Evolutionary conservation across 768 basidiomycete species (phyloP), one percentile per base, ranked within the genome.

Genomic region (Termitomyces eurrhizus): DNA sequence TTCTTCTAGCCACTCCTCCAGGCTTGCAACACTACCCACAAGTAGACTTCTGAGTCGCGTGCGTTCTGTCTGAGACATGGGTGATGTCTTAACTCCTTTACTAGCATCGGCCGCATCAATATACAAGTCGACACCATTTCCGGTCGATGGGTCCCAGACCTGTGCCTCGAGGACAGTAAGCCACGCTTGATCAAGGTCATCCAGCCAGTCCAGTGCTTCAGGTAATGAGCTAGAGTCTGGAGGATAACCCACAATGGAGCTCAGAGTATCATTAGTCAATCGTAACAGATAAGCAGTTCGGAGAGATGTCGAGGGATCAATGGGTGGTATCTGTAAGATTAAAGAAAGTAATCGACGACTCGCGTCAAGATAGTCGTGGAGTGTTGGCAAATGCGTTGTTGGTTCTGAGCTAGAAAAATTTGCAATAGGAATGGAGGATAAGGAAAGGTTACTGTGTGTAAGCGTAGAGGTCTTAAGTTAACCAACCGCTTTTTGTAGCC

Each of bases 181-280:
- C 91, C 91, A 93, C 0, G 84, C 88, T 54, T 84, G 79, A 71
- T 93, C 91, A 41, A 93, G 79, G 66, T 90, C 86, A 67, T 85
- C 83, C 29, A 92, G 73, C 76, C 85, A 89, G 61, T 87, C 84
- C 29, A 89, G 75, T 6, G 90, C 77, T 41, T 80, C 74, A 36
- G 74, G 78, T 1, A 93, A 72, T 14, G 75, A 72, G 7, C 74
- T 70, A 24, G 72, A 62, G 16, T 77, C 71, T 0, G 83, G 78
- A 3, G 74, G 71, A 67, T 93, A 93, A 6, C 89, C 88, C 5
- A 81, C 74, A 9, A 90, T 80, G 11, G 83, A 78, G 60, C 71
- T 73, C 64, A 92, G 73, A 18, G 84, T 77, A 52, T 92, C 90
- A 56, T 83, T 83, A 3, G 89, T 92, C 8, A 92, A 75, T 32